Base-by-base conservation (phyloP, 1,139 yeast genomes). In the Geotrichum klebahnii region DNA sequence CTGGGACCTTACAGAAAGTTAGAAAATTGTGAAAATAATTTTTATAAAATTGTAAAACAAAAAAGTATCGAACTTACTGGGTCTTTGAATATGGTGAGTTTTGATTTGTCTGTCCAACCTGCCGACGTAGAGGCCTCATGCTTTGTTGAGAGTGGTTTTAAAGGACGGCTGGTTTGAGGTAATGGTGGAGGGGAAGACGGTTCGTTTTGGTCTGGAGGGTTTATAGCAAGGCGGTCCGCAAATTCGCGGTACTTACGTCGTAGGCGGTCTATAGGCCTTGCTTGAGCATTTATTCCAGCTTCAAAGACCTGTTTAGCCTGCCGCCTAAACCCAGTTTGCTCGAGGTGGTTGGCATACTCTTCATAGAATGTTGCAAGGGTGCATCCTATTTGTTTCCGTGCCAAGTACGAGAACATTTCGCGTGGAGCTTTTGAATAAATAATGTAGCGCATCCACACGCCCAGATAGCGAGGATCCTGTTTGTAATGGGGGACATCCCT, bases 381-480 rank as follows among this genome's bases (percentile, higher is more conserved):
- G 33, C 64, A 64, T 0, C 96, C 97, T 28, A 92, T 87, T 46
- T 76, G 80, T 59, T 84, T 83, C 53, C 84, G 78, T 42, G 82
- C 80, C 62, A 92, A 70, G 62, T 84, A 89, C 1, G 79, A 74
- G 64, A 82, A 90, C 3, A 86, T 74, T 51, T 85, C 95, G 34
- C 76, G 68, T 0, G 94, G 92, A 4, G 82, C 73, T 55, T 84
- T 90, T 0, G 85, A 77, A 59, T 78, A 82, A 24, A 74, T 75
- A 20, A 83, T 79, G 64, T 85, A 86, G 53, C 80, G 81, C 46
- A 90, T 67, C 97, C 98, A 92, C 0, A 89, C 75, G 54, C 75
- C 76, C 50, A 92, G 68, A 63, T 86, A 89, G 45, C 97, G 69
- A 0, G 89, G 79, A 63, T 90, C 97, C 63, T 90, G 84, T 55